Evolutionary conservation across 352 stramenopile species (phyloP).

Genomic region (Globisporangium uncinulatum): DNA sequence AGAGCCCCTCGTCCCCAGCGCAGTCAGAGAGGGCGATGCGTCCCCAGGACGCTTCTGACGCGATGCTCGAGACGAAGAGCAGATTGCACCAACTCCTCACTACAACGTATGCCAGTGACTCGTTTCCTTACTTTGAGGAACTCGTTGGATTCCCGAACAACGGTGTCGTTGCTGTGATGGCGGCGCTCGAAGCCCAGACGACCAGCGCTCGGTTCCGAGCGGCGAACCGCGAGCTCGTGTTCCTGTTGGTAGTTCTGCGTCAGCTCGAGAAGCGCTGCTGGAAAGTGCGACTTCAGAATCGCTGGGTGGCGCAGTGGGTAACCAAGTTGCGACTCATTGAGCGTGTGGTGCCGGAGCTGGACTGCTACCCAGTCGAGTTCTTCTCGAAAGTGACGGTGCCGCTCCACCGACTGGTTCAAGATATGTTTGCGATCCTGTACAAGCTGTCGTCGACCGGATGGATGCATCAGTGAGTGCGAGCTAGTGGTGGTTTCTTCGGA

Average conservation of each 20-base stretch:
- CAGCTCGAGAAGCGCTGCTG: conserved; percentile 12
- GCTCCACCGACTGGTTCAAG: conserved; percentile 7
- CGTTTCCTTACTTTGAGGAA: conserved; percentile 5
- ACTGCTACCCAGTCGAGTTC: conserved; percentile 31
- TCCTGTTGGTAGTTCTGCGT: conserved; percentile 39
- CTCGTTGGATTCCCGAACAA: conserved; percentile 9
- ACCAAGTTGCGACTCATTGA: conserved; percentile 19
- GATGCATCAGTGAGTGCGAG: conserved; percentile 9
- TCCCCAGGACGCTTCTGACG: conserved; percentile 4
- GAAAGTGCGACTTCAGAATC: conserved; percentile 15
- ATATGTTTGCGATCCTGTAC: conserved; percentile 3
- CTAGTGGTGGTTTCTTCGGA: not conserved
- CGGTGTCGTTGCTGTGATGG: conserved; percentile 3
- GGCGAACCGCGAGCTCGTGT: conserved; percentile 40
- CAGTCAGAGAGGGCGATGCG: not conserved
- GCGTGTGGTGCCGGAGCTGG: conserved; percentile 40
- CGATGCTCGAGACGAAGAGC: conserved; percentile 9
- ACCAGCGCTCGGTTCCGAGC: conserved; percentile 13
- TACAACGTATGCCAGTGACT: conserved; percentile 14
- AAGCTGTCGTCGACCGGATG: conserved; percentile 6
- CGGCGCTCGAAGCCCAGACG: conserved; percentile 22
- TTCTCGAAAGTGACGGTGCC: conserved; percentile 13
- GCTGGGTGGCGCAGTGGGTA: conserved; percentile 18
- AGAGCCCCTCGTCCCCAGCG: not conserved
- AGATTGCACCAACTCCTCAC: conserved; percentile 19